Conservation (phyloP, 2,329 filamentous ascomycete species). For the Aspergillus uvarum region DNA sequence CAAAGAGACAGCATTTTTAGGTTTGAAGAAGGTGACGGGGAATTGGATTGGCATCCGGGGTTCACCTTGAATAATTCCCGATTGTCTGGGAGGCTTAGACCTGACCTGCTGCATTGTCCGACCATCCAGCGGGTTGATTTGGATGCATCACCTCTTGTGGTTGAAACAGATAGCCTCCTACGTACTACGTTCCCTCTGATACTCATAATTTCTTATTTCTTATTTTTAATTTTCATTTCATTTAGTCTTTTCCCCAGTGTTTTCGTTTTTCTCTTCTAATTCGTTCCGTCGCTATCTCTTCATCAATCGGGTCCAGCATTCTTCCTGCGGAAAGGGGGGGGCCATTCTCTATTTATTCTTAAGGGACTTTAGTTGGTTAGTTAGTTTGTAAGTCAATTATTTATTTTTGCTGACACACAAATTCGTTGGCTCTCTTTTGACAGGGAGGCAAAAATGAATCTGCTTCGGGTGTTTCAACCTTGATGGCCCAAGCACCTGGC, state of each 20-base stretch:
- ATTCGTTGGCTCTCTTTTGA: not conserved
- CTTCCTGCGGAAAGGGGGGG: not conserved
- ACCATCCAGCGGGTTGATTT: not conserved
- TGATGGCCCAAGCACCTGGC: conserved; percentile 11
- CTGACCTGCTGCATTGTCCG: not conserved
- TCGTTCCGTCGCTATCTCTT: not conserved
- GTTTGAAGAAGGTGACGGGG: not conserved
- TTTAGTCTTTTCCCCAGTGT: not conserved
- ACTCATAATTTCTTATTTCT: not conserved
- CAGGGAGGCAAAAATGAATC: not conserved
- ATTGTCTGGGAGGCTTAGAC: not conserved
- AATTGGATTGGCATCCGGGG: not conserved
- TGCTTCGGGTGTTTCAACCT: conserved; percentile 3
- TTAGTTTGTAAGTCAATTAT: not conserved
- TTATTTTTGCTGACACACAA: not conserved
- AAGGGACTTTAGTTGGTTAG: too few species aligned
- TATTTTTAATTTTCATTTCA: not conserved
- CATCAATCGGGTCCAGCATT: not conserved
- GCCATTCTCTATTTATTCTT: not conserved
- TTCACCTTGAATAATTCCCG: not conserved
- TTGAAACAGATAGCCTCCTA: not conserved
- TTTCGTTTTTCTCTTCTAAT: not conserved
- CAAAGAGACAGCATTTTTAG: not conserved
- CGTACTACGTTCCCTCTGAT: not conserved
- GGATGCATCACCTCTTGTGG: not conserved